Evolutionary conservation across 371 early-diverging fungal genomes (phyloP).

Genomic region (Umbelopsis sp.): DNA sequence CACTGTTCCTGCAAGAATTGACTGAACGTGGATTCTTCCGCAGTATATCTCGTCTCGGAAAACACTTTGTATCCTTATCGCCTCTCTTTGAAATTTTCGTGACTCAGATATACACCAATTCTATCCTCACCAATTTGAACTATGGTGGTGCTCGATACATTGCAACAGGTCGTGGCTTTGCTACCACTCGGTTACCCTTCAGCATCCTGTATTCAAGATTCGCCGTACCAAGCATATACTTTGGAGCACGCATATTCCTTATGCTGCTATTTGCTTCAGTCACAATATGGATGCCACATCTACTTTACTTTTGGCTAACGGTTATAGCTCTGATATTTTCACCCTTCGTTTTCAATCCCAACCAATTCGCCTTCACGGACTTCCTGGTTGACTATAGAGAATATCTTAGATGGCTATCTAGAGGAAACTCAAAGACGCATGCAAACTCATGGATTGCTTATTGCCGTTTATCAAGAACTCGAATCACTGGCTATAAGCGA

Average conservation of each 20-base stretch:
- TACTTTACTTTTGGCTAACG: conserved; percentile 88
- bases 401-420: conserved; percentile 82
- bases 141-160: conserved; percentile 91
- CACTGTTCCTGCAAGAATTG: conserved; percentile 83
- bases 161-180: conserved; percentile 91
- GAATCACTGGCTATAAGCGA: conserved; percentile 83
- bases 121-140: conserved; percentile 78
- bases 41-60: conserved; percentile 75
- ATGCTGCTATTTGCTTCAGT: conserved; percentile 78
- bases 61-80: conserved; percentile 83
- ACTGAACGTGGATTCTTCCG: conserved; percentile 85
- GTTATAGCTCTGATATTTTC: conserved; percentile 74
- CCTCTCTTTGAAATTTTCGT: conserved; percentile 91
- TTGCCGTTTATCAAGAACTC: conserved; percentile 70
- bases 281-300: conserved; percentile 72
- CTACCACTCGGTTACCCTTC: conserved; percentile 85
- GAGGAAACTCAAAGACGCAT: conserved; percentile 75
- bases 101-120: conserved; percentile 87
- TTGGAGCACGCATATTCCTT: conserved; percentile 72
- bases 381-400: conserved; percentile 82
- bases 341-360: conserved; percentile 86
- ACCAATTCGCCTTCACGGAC: conserved; percentile 76
- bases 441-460: conserved; percentile 83
- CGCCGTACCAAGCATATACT: conserved; percentile 77
- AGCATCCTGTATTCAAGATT: conserved; percentile 78